A percentile compares a stretch with the other conserved stretches of the same genome.
phyloP scores from a whole-genome alignment of 179 eudicot genomes.

The Amaranthus tricolor region DNA sequence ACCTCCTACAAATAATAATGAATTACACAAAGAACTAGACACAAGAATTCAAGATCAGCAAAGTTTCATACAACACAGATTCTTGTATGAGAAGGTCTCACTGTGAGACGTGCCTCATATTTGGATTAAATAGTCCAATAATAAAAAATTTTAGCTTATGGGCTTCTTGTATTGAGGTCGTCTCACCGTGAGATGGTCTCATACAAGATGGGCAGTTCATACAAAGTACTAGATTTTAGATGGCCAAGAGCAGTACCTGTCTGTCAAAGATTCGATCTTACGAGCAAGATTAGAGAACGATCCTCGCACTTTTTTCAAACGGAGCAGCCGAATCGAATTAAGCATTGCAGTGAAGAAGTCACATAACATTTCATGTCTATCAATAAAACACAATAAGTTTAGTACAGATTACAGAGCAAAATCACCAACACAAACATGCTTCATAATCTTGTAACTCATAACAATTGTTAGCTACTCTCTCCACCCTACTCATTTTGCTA shows the following conservation, averaged over 20 bases:
- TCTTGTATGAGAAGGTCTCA: too few species aligned
- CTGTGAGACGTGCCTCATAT: too few species aligned
- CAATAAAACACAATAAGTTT: neutral
- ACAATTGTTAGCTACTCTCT: neutral
- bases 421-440: neutral
- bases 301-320: constrained; percentile 38
- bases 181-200: too few species aligned
- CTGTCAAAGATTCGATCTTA: constrained; percentile 55
- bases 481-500: too few species aligned
- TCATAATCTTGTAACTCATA: neutral
- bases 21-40: neutral
- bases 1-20: constrained; percentile 49
- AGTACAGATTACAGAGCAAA: neutral
- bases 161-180: too few species aligned
- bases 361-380: constrained; percentile 58
- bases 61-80: too few species aligned
- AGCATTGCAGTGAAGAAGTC: constrained; percentile 68
- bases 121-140: too few species aligned
- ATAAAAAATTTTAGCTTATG: too few species aligned
- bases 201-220: too few species aligned
- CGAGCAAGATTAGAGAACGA: constrained; percentile 51
- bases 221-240: too few species aligned
- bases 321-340: constrained; percentile 55
- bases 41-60: neutral
- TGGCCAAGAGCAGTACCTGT: constrained; percentile 42